Evolutionary conservation across 2,329 filamentous ascomycete species (phyloP).

Genomic region (Curvularia sp.): DNA sequence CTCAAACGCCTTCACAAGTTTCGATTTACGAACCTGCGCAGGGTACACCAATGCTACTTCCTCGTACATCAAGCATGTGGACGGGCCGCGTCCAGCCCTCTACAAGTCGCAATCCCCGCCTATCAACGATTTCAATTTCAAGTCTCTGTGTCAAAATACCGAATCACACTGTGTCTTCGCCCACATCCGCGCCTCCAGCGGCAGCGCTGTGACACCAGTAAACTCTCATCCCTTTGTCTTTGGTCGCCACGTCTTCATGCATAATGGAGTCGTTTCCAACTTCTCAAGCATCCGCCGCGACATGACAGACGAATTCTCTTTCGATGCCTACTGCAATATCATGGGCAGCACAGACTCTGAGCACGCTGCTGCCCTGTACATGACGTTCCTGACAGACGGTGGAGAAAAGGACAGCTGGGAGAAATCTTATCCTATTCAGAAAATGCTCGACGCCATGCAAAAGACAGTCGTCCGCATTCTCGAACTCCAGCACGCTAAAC

Average conservation of each 20-base stretch:
- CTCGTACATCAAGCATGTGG: conserved; percentile 48
- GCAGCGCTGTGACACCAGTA: conserved; percentile 56
- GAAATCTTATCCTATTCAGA: conserved; percentile 49
- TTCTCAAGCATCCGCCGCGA: conserved; percentile 58
- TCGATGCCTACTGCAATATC: conserved; percentile 58
- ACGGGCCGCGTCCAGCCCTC: conserved; percentile 55
- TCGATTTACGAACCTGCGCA: conserved; percentile 14
- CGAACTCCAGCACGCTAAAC: conserved; percentile 52
- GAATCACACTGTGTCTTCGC: conserved; percentile 59
- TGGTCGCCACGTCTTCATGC: conserved; percentile 63
- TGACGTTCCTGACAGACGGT: conserved; percentile 54
- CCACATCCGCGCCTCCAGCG: conserved; percentile 61
- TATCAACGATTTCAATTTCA: conserved; percentile 62
- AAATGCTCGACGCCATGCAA: conserved; percentile 57
- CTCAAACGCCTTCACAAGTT: not conserved
- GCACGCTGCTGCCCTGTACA: conserved; percentile 59
- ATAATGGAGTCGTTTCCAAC: conserved; percentile 60
- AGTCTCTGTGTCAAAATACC: conserved; percentile 60
- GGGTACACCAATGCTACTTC: conserved; percentile 57
- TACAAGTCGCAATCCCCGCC: conserved; percentile 62
- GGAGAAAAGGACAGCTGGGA: conserved; percentile 53
- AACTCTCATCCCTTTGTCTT: conserved; percentile 65
- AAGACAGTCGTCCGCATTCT: conserved; percentile 58
- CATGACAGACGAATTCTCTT: conserved; percentile 54
- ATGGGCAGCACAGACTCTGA: conserved; percentile 62